Evolutionary conservation across 129 eudicot genomes (phyloP).

Genomic region (Flaveria ramosissima): DNA sequence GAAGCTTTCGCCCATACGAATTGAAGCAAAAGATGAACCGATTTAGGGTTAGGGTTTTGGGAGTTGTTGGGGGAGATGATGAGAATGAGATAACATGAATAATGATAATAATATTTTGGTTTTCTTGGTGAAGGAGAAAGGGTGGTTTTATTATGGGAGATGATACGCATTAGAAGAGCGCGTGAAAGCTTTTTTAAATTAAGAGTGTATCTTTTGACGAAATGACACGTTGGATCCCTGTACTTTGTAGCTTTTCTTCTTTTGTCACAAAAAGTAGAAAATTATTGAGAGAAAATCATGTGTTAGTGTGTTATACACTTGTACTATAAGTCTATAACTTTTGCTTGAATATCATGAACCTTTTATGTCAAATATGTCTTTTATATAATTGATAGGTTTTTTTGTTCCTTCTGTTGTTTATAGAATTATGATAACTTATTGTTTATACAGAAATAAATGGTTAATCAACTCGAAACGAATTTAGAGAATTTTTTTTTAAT

Average conservation of each 20-base stretch:
- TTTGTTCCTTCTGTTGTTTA: too few species aligned
- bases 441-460: too few species aligned
- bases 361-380: too few species aligned
- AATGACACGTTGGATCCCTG: conserved; percentile 25
- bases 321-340: too few species aligned
- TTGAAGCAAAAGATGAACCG: neutral
- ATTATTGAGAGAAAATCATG: neutral
- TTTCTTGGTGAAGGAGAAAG: conserved; percentile 20
- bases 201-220: conserved; percentile 34
- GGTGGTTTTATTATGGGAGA: conserved; percentile 16
- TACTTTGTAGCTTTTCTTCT: neutral
- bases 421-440: too few species aligned
- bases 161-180: conserved; percentile 26
- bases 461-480: neutral
- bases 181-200: neutral
- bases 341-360: too few species aligned
- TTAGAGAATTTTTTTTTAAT: too few species aligned
- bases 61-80: conserved; percentile 27
- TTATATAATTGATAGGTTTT: too few species aligned
- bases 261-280: neutral
- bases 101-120: conserved; percentile 13
- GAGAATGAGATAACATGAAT: conserved; percentile 26
- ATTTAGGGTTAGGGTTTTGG: conserved; percentile 41
- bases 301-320: too few species aligned
- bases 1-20: conserved; percentile 24